Conservation (phyloP, 352 stramenopile genomes). For the Pythium guiyangense region DNA sequence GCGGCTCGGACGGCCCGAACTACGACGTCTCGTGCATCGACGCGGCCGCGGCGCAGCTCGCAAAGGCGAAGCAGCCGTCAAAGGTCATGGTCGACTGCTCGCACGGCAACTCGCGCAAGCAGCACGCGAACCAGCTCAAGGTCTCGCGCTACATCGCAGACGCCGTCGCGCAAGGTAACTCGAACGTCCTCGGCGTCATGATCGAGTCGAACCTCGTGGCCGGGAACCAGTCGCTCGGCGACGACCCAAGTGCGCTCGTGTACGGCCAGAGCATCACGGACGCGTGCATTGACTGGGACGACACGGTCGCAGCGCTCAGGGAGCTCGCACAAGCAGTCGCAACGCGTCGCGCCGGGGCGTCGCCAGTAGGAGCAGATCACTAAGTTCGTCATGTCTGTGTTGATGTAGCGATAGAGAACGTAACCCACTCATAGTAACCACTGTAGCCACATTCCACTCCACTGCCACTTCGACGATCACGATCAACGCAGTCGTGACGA, state of each 20-base stretch:
- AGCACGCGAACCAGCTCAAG: constrained; percentile 63
- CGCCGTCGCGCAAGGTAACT: constrained; percentile 57
- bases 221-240: constrained; percentile 76
- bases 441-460: no score
- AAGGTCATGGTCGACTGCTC: constrained; percentile 89
- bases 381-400: no score
- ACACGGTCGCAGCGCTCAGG: no score
- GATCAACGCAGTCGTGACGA: no score
- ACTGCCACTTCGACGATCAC: no score
- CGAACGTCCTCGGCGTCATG: constrained; percentile 80
- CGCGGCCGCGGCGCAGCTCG: constrained; percentile 47
- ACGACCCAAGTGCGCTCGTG: constrained; percentile 61
- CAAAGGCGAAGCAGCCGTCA: constrained; percentile 56
- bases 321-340: no score
- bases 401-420: no score
- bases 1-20: constrained; percentile 73
- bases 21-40: constrained; percentile 75
- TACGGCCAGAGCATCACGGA: no score
- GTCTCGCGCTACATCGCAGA: constrained; percentile 64
- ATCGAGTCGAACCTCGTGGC: constrained; percentile 87
- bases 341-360: no score
- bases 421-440: no score
- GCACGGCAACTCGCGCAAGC: constrained; percentile 52
- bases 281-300: no score
- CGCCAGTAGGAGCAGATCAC: no score